Conservation (phyloP, 2,329 filamentous ascomycete species). For the Cladosporium austrohemisphaericum region DNA sequence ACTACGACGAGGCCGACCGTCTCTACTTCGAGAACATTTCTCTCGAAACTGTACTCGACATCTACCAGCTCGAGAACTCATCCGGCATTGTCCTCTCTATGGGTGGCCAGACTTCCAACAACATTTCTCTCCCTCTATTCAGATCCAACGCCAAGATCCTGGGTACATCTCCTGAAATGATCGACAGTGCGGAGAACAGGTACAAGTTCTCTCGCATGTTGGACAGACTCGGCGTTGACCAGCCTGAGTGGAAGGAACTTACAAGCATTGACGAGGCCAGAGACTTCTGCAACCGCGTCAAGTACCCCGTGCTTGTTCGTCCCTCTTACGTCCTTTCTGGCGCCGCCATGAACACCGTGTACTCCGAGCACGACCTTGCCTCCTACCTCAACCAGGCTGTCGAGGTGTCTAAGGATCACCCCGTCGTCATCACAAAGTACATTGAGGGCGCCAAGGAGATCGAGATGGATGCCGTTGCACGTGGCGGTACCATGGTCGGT, state of each 20-base stretch:
- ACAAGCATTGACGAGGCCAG: constrained; percentile 90
- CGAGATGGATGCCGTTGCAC: constrained; percentile 97
- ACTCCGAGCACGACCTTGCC: constrained; percentile 88
- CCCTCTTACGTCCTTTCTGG: constrained; percentile 96
- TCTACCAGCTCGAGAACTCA: constrained; percentile 82
- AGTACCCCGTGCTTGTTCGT: constrained; percentile 89
- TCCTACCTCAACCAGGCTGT: constrained; percentile 85
- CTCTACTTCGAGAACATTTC: constrained; percentile 97
- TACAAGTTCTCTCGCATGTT: constrained; percentile 99
- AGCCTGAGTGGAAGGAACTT: constrained; percentile 96
- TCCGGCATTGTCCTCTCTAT: constrained; percentile 88
- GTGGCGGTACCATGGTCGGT: constrained; percentile 81
- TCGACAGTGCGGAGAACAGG: constrained; percentile 92
- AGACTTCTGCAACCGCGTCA: constrained; percentile 80
- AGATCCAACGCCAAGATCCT: constrained; percentile 87
- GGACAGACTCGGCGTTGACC: constrained; percentile 89
- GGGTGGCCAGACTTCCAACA: constrained; percentile 97
- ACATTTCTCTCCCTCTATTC: constrained; percentile 86
- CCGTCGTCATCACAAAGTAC: constrained; percentile 98
- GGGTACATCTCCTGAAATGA: constrained; percentile 97
- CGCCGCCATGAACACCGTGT: constrained; percentile 98
- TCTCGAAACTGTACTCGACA: constrained; percentile 84
- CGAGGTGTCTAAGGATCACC: constrained; percentile 90
- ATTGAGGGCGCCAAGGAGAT: constrained; percentile 99
- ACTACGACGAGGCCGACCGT: constrained; percentile 90